Evolutionary conservation across 345 rosid genomes (phyloP).

Genomic region (Syzygium grande): DNA sequence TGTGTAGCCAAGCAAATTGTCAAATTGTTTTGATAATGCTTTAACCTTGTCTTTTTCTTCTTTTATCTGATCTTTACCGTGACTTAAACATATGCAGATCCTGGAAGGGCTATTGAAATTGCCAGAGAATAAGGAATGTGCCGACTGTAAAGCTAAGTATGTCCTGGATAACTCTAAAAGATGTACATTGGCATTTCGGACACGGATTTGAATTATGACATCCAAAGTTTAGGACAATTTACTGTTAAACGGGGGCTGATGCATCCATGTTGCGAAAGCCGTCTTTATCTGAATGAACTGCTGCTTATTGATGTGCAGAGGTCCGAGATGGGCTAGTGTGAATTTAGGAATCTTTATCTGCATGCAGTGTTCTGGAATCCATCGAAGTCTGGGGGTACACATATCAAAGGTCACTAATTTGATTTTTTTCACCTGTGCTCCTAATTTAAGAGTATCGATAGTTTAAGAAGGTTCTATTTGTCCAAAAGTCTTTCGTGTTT

Average conservation of each 20-base stretch:
- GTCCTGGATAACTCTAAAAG: constrained; percentile 7
- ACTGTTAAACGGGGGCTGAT: neutral
- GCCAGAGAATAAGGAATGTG: constrained; percentile 94
- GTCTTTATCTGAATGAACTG: neutral
- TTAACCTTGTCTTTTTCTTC: neutral
- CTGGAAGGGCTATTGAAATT: constrained; percentile 85
- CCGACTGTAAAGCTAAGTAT: constrained; percentile 97
- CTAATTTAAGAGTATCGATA: neutral
- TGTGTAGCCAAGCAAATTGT: neutral
- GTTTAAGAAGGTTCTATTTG: neutral
- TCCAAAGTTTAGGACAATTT: neutral
- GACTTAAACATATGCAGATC: constrained; percentile 36
- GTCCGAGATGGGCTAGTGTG: constrained; percentile 99
- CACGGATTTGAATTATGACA: neutral
- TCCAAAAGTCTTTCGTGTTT: neutral
- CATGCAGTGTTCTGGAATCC: constrained; percentile 98
- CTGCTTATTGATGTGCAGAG: constrained; percentile 30
- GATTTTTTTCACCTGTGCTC: neutral
- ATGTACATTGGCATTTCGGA: neutral
- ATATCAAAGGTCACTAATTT: constrained; percentile 70
- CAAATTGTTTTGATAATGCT: neutral
- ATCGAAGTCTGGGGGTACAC: constrained; percentile 98
- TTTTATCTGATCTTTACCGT: neutral
- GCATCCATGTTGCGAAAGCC: neutral
- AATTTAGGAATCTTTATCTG: constrained; percentile 96